Evolutionary conservation across 306 rosid species (phyloP).

Genomic region (cucumber (Cucumis sativus)): Cucumber_9930_V3 NC_026659.2:5818501-5819000

Average conservation of each 20-base stretch:
- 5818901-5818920: neutral
- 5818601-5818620: neutral
- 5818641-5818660: neutral
- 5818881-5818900: constrained; percentile 5
- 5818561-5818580: neutral
- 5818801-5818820: constrained; percentile 79
- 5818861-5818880: constrained; percentile 68
- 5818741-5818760: constrained; percentile 48
- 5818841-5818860: constrained; percentile 32
- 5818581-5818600: neutral
- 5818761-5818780: constrained; percentile 89
- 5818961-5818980: neutral
- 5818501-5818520: neutral
- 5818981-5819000: neutral
- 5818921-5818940: neutral
- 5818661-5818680: neutral
- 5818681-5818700: neutral
- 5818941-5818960: neutral
- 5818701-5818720: neutral
- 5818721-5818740: neutral
- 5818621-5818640: neutral
- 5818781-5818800: constrained; percentile 75
- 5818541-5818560: neutral
- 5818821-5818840: constrained; percentile 44
- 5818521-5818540: neutral